A percentile compares a stretch with the other conserved stretches of the same genome.
phyloP scores from a whole-genome alignment of 2,329 filamentous ascomycete species.

The Sporothrix sp. region DNA sequence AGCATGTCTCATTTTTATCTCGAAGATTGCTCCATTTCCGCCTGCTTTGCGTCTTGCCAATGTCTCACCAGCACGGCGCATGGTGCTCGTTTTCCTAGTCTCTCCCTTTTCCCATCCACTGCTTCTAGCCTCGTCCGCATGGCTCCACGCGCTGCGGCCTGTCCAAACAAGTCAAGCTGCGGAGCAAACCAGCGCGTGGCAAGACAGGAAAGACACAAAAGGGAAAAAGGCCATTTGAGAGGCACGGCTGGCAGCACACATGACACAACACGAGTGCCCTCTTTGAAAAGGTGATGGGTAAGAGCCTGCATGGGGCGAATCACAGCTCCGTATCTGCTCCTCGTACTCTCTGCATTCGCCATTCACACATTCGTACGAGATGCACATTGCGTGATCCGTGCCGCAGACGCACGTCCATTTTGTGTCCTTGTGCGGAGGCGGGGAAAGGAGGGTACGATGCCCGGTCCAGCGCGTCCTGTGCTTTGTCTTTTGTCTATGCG shows the following conservation, averaged over 20 bases:
- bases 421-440: not conserved
- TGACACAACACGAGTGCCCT: too few relatives aligned
- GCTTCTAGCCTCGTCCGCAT: too few relatives aligned
- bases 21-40: too few relatives aligned
- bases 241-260: too few relatives aligned
- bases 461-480: too few relatives aligned
- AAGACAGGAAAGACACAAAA: not conserved
- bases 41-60: too few relatives aligned
- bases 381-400: constrained; percentile 8
- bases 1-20: too few relatives aligned
- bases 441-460: too few relatives aligned
- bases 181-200: not conserved
- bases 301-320: not conserved
- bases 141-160: not conserved
- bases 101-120: too few relatives aligned
- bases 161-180: not conserved
- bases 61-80: too few relatives aligned
- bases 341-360: not conserved
- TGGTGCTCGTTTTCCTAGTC: too few relatives aligned
- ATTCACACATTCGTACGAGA: not conserved
- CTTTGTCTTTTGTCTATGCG: too few relatives aligned
- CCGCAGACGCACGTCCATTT: constrained; percentile 1
- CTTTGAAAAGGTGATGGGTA: not conserved
- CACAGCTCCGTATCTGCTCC: not conserved
- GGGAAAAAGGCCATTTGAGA: not conserved